These are phyloP conservation scores for Athelia psychrophila DNA, from an alignment of 1,284 basidiomycete species.

Conservation along the genomic window DNA sequence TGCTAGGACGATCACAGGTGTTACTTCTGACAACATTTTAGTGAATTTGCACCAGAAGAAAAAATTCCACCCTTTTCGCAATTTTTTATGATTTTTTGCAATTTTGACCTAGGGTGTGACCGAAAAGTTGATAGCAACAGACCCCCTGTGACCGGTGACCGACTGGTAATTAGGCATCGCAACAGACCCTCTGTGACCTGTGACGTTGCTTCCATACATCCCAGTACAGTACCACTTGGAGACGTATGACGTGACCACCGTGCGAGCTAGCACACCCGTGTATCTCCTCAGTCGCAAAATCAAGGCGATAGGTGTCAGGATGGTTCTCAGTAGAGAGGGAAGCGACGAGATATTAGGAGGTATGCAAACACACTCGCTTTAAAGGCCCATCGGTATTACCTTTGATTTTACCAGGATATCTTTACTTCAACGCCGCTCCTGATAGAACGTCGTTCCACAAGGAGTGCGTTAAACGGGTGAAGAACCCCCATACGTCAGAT, in stretches of 20 bases:
- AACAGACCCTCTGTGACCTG: too few relatives aligned
- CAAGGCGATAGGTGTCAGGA: conserved; percentile 99
- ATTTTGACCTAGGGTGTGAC: too few relatives aligned
- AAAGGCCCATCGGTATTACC: neutral
- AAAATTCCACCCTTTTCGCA: too few relatives aligned
- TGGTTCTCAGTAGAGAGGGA: conserved; percentile 98
- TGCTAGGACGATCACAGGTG: too few relatives aligned
- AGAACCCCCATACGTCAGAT: conserved; percentile 97
- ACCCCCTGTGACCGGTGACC: too few relatives aligned
- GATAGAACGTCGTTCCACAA: conserved; percentile 90
- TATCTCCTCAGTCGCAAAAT: conserved; percentile 98
- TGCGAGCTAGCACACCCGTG: conserved; percentile 97
- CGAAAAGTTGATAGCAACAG: too few relatives aligned
- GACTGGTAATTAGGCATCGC: too few relatives aligned
- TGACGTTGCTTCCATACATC: too few relatives aligned
- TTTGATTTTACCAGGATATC: conserved; percentile 66
- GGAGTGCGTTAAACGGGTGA: conserved; percentile 93
- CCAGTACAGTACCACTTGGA: conserved; percentile 99
- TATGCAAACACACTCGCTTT: conserved; percentile 26
- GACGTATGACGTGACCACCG: conserved; percentile 99
- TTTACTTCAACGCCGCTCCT: conserved; percentile 99
- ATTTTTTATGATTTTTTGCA: too few relatives aligned
- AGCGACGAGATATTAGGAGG: conserved; percentile 98
- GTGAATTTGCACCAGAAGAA: too few relatives aligned
- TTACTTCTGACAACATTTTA: too few relatives aligned